These are phyloP conservation scores for Staphylotrichum tortipilum DNA, from an alignment of 495 filamentous ascomycete species.

Conservation along the genomic window DNA sequence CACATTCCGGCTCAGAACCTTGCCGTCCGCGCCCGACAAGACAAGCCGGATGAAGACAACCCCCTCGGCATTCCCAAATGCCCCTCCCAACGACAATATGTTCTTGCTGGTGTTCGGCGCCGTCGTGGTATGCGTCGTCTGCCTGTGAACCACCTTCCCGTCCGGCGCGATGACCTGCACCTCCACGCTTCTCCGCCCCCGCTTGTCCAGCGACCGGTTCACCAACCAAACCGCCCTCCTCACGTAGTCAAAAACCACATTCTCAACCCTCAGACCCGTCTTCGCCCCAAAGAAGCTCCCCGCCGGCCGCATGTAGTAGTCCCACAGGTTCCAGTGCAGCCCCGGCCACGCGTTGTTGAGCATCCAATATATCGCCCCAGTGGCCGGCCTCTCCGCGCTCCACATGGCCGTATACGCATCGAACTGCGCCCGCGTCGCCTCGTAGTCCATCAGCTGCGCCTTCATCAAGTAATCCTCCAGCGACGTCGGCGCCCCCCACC, in stretches of 20 bases:
- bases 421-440: constrained; percentile 52
- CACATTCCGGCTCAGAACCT: constrained; percentile 47
- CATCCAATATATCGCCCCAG: constrained; percentile 63
- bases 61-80: constrained; percentile 31
- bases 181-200: constrained; percentile 34
- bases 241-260: constrained; percentile 46
- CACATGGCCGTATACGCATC: constrained; percentile 48
- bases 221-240: constrained; percentile 42
- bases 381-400: constrained; percentile 45
- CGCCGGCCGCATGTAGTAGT: constrained; percentile 52
- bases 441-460: constrained; percentile 39
- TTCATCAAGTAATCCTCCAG: constrained; percentile 43
- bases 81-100: constrained; percentile 22
- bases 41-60: constrained; percentile 45
- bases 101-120: constrained; percentile 33
- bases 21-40: constrained; percentile 27
- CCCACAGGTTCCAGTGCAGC: constrained; percentile 59
- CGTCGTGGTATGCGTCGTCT: constrained; percentile 18
- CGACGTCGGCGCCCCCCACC: constrained; percentile 44
- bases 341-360: constrained; percentile 57
- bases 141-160: constrained; percentile 34
- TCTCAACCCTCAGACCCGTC: constrained; percentile 35
- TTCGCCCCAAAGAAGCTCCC: constrained; percentile 56
- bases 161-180: constrained; percentile 42
- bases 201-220: constrained; percentile 41